phyloP scores from a whole-genome alignment of 441 rosid species.

The Lepidium campestre region DNA sequence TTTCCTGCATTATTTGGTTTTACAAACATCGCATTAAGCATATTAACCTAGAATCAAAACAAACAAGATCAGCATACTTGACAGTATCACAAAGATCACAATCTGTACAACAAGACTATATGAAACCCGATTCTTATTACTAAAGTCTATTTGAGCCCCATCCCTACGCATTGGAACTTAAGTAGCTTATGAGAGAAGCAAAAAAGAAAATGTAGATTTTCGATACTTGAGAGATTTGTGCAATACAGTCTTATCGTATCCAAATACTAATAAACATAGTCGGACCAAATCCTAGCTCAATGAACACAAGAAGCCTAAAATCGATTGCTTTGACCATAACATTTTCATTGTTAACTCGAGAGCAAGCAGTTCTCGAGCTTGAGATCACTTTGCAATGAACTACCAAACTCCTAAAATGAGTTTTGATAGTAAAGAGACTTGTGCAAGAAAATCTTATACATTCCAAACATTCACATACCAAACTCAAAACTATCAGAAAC shows the following conservation, averaged over 20 bases:
- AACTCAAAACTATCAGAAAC: not conserved
- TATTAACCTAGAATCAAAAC: not conserved
- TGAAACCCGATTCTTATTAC: not conserved
- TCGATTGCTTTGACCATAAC: not conserved
- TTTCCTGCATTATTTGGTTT: constrained; percentile 45
- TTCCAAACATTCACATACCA: not conserved
- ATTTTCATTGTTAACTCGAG: too few relatives aligned
- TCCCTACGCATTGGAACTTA: not conserved
- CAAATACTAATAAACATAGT: not conserved
- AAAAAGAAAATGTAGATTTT: not conserved
- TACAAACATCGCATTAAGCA: constrained; percentile 2
- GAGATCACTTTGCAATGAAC: not conserved
- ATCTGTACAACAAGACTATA: not conserved
- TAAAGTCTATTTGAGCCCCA: not conserved
- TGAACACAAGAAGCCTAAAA: not conserved
- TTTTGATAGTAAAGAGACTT: not conserved
- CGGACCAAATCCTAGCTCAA: not conserved
- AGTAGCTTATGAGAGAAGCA: not conserved
- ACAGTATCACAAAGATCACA: not conserved
- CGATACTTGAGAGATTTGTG: too few relatives aligned
- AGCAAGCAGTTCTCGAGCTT: not conserved
- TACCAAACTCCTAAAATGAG: not conserved
- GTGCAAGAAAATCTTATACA: not conserved
- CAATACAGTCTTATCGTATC: too few relatives aligned
- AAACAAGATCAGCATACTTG: not conserved